Evolutionary conservation across 305 asterid species (phyloP).

Genomic region (Plantago lanceolata): DNA sequence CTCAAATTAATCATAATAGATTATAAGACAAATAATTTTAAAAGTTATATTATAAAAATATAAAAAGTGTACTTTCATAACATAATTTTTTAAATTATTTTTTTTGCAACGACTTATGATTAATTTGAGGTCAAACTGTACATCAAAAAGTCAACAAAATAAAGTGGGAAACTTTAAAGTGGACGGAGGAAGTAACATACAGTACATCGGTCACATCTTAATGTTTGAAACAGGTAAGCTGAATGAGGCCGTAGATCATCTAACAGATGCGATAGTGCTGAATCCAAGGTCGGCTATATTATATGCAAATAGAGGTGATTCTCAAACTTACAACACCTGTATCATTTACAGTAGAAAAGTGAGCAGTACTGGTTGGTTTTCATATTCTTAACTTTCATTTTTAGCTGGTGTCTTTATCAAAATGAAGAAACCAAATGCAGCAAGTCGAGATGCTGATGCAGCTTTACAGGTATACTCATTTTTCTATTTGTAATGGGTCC

Average conservation of each 20-base stretch:
- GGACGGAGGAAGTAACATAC: too few species aligned
- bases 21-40: too few species aligned
- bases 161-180: too few species aligned
- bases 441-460: neutral
- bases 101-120: too few species aligned
- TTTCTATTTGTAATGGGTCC: slow-evolving; percentile 12
- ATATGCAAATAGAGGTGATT: slow-evolving; percentile 65
- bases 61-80: too few species aligned
- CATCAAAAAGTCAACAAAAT: too few species aligned
- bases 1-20: too few species aligned
- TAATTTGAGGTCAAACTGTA: too few species aligned
- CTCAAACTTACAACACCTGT: slow-evolving; percentile 11
- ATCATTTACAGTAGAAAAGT: neutral
- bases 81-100: too few species aligned
- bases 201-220: slow-evolving; percentile 13
- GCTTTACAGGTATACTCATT: slow-evolving; percentile 35
- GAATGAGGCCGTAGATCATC: slow-evolving; percentile 46
- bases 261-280: slow-evolving; percentile 65
- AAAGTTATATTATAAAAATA: too few species aligned
- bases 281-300: slow-evolving; percentile 67
- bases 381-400: slow-evolving; percentile 16
- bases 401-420: slow-evolving; percentile 37
- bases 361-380: slow-evolving; percentile 10
- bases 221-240: slow-evolving; percentile 45
- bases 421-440: slow-evolving; percentile 2